phyloP scores from a whole-genome alignment of 1,284 basidiomycete species.

The Leucoagaricus sp. region DNA sequence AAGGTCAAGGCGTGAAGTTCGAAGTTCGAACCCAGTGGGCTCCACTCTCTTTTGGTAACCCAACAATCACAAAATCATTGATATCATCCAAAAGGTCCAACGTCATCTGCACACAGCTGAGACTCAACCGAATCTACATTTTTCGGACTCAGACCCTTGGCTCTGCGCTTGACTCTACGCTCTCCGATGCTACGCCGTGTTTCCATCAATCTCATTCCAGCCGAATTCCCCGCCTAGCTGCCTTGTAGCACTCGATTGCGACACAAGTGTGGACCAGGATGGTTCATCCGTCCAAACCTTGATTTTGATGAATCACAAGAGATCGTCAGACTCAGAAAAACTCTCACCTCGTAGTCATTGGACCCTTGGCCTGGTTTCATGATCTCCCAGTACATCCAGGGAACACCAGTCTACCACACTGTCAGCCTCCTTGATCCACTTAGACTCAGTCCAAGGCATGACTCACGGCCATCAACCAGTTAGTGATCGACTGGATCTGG shows the following conservation, averaged over 20 bases:
- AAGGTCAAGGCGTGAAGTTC: too few relatives aligned
- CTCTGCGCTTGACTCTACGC: background rate
- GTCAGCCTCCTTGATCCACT: background rate
- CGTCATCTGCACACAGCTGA: too few relatives aligned
- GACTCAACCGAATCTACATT: too few relatives aligned
- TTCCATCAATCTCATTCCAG: constrained; percentile 25
- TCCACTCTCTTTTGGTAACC: too few relatives aligned
- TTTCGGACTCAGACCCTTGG: background rate
- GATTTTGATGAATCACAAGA: background rate
- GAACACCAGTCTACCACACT: constrained; percentile 21
- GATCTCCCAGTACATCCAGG: constrained; percentile 28
- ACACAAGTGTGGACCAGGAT: constrained; percentile 21
- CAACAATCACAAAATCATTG: too few relatives aligned
- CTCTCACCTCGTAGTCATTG: constrained; percentile 23
- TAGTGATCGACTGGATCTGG: constrained; percentile 27
- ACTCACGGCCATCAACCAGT: constrained; percentile 26
- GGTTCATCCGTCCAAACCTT: constrained; percentile 28
- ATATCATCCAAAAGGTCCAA: too few relatives aligned
- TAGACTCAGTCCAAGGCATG: background rate
- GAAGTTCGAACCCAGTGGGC: too few relatives aligned
- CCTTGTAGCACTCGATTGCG: constrained; percentile 21
- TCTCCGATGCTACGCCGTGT: background rate
- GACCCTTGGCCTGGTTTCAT: constrained; percentile 23
- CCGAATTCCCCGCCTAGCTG: constrained; percentile 22
- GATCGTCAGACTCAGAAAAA: background rate